Evolutionary conservation across 768 basidiomycete species (phyloP).

Genomic region (Leccinellum luteum): DNA sequence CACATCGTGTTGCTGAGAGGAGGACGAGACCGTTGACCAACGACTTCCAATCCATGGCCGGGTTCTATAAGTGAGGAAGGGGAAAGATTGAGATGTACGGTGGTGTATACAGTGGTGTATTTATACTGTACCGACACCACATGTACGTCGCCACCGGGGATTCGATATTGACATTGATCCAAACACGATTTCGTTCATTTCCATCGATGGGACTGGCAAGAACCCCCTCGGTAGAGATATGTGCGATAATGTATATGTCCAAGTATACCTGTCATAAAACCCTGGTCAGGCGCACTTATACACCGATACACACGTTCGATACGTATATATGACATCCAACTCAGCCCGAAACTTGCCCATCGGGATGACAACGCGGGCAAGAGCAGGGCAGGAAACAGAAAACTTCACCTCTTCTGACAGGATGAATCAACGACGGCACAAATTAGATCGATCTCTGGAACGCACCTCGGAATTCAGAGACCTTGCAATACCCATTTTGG

Average conservation of each 20-base stretch:
- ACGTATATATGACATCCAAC: not conserved
- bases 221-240: not conserved
- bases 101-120: not conserved
- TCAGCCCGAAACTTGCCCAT: not conserved
- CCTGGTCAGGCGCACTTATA: not conserved
- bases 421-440: not conserved
- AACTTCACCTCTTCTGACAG: not conserved
- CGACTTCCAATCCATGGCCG: not conserved
- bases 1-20: slow-evolving; percentile 4
- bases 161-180: not conserved
- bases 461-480: not conserved
- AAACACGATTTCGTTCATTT: not conserved
- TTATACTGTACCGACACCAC: not conserved
- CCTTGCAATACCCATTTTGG: not conserved
- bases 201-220: not conserved
- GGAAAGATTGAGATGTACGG: not conserved
- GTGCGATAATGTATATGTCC: not conserved
- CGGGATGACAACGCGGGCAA: no score
- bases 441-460: not conserved
- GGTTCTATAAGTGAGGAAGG: not conserved
- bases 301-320: not conserved
- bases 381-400: not conserved
- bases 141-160: not conserved
- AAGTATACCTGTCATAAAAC: not conserved
- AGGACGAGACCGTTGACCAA: slow-evolving; percentile 4